These are phyloP conservation scores for Plasmodium coatneyi DNA, from an alignment of 169 alveolate genomes.

Conservation along the genomic window DNA sequence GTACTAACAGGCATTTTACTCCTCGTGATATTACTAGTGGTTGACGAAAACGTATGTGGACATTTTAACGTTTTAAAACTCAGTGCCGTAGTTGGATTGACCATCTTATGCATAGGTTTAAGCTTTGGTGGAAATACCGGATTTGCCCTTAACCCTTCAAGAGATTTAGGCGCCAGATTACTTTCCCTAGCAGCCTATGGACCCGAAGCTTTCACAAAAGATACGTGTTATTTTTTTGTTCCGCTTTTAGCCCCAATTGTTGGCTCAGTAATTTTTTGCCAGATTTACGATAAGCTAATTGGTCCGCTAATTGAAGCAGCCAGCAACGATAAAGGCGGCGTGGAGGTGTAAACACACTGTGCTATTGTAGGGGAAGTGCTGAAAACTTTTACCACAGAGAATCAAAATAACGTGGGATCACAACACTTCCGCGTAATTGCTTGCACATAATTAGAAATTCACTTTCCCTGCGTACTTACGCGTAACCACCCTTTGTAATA, in stretches of 20 bases:
- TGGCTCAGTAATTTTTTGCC: conserved; percentile 48
- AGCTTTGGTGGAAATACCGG: conserved; percentile 77
- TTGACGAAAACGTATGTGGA: conserved; percentile 55
- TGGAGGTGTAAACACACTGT: conserved; percentile 19
- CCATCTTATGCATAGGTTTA: conserved; percentile 72
- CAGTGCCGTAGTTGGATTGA: conserved; percentile 68
- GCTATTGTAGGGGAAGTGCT: not conserved
- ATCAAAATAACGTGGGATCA: not conserved
- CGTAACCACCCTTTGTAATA: not conserved
- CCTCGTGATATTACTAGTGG: conserved; percentile 58
- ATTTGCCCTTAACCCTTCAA: conserved; percentile 76
- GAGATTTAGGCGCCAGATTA: conserved; percentile 79
- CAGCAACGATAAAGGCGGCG: conserved; percentile 15
- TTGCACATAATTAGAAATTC: not conserved
- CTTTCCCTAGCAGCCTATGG: conserved; percentile 68
- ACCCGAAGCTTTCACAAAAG: conserved; percentile 53
- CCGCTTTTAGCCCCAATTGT: conserved; percentile 72
- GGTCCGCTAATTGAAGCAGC: conserved; percentile 23
- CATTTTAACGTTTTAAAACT: conserved; percentile 42
- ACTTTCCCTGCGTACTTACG: not conserved
- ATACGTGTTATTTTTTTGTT: conserved; percentile 70
- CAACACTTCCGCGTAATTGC: not conserved
- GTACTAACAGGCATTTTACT: conserved; percentile 69
- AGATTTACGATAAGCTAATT: conserved; percentile 27
- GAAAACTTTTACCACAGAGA: not conserved